These are phyloP conservation scores for Colletotrichum sp. DNA, from an alignment of 2,329 filamentous ascomycete species.

Conservation along the genomic window DNA sequence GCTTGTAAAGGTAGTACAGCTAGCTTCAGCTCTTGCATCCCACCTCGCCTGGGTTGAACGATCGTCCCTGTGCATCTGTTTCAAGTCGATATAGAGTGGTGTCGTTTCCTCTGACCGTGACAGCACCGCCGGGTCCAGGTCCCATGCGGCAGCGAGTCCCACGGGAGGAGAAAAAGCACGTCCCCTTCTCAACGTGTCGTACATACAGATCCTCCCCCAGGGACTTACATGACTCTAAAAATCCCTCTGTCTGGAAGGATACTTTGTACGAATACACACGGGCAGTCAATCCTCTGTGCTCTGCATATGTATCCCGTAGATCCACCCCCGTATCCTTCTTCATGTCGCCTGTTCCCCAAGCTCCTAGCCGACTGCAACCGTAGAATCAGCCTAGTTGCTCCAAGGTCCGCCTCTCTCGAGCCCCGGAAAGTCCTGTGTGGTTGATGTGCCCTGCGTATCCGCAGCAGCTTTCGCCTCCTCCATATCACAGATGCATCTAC, in stretches of 20 bases:
- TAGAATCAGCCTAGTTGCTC: background rate
- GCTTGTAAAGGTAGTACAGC: background rate
- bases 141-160: background rate
- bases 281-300: background rate
- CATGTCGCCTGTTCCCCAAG: background rate
- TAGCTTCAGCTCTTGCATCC: background rate
- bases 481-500: background rate
- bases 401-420: background rate
- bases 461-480: background rate
- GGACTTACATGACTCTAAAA: background rate
- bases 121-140: background rate
- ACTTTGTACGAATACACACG: background rate
- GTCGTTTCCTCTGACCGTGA: constrained; percentile 3
- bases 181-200: background rate
- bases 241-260: background rate
- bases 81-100: background rate
- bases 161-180: background rate
- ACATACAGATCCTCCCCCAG: background rate
- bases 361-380: constrained; percentile 4
- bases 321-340: constrained; percentile 11
- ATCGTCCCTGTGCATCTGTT: constrained; percentile 14
- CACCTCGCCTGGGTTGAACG: background rate
- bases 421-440: background rate
- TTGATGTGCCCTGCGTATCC: background rate
- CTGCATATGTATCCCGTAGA: background rate